A percentile compares a stretch with the other conserved stretches of the same genome.
These are phyloP conservation scores for Xylaria grammica DNA, from an alignment of 495 filamentous ascomycete genomes.

Conservation along the genomic window DNA sequence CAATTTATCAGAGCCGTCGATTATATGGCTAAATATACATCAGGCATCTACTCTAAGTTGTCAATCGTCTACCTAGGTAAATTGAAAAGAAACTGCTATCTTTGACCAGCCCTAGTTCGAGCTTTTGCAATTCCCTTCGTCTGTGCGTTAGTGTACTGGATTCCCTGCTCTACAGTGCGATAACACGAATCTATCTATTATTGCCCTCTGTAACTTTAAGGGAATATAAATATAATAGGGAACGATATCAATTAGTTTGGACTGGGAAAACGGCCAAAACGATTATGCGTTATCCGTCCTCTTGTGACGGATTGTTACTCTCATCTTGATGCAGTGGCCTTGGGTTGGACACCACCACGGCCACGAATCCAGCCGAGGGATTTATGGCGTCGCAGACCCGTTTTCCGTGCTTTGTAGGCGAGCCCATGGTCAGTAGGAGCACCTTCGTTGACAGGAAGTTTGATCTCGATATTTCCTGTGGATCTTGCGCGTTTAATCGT, in stretches of 20 bases:
- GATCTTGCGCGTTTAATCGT: slow-evolving; percentile 20
- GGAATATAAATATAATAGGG: neutral
- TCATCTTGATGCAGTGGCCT: neutral
- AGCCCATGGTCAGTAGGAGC: neutral
- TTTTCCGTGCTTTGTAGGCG: neutral
- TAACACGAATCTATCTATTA: neutral
- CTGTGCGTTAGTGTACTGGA: neutral
- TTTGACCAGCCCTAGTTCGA: neutral
- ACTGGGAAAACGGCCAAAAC: neutral
- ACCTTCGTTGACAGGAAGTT: neutral
- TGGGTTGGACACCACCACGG: neutral
- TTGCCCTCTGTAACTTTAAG: slow-evolving; percentile 1
- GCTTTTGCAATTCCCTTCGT: neutral
- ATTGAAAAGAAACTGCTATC: neutral
- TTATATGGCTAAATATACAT: neutral
- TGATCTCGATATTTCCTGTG: slow-evolving; percentile 19
- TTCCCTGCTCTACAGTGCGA: neutral
- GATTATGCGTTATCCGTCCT: neutral
- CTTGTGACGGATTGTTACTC: neutral
- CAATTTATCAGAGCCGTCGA: neutral
- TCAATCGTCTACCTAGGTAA: neutral
- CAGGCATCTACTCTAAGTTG: neutral
- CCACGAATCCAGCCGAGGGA: slow-evolving; percentile 21
- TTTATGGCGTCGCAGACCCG: slow-evolving; percentile 17
- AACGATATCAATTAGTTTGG: neutral